Evolutionary conservation across 768 basidiomycete species (phyloP), one percentile per base, ranked within the genome.

Genomic region (Suillus brevipes): DNA sequence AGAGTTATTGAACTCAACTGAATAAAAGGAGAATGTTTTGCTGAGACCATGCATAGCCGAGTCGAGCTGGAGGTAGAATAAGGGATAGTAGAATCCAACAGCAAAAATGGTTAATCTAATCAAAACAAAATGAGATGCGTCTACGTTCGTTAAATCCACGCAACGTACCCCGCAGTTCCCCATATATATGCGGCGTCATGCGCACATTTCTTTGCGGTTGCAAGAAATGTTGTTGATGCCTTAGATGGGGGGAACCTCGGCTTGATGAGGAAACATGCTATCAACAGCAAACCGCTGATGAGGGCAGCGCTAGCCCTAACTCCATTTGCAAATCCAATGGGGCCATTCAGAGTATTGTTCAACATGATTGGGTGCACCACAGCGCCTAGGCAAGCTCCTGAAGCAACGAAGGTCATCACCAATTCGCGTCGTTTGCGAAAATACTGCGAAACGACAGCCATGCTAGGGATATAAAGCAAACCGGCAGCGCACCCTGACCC

Each of bases 331-430:
- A 86, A 82, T 4, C 88, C 86, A 18, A 82, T 76, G 3, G 67
- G 68, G 4, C 82, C 80, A 63, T 80, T 82, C 65, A 61, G 66
- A 3, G 69, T 75, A 45, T 81, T 78, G 70, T 90, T 89, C 25
- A 91, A 77, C 78, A 89, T 82, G 68, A 89, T 87, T 3, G 87
- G 85, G 64, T 88, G 86, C 10, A 89, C 69, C 28, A 85, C 79
- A 13, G 85, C 87, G 3, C 89, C 89, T 16, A 87, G 71, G 20
- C 83, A 85, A n/a, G 86, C 82, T 28, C 83, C 83, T 20, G 85
- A 83, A 16, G 84, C 84, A 42, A 80, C 84, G 50, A 89, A 75
- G 18, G 87, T 84, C 65, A 87, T 84, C 0, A 84, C 86, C 43
- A 87, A 71, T 6, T 82, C 80, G 14, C 83, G 79, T 34, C 79